Evolutionary conservation across 116 monocot genomes (phyloP), one percentile per base, ranked within the genome.

Genomic region (Dioscorea cayenensis): DNA sequence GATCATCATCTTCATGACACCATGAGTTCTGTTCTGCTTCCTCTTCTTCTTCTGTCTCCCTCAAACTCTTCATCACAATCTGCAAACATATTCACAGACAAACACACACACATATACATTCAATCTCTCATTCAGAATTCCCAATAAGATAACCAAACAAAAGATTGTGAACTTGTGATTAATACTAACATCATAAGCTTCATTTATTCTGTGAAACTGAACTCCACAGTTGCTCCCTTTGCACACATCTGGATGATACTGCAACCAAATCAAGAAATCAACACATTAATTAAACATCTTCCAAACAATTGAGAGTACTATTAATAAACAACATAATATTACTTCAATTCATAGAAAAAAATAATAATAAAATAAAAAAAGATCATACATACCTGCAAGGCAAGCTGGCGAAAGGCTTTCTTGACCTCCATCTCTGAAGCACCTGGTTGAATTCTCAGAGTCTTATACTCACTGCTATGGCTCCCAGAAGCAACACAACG

Each of bases 211-310:
- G 76, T 87, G 85, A 71, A 95, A 95, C 51, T 92, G 87, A 64
- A 87, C 81, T 7, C 77, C 80, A 65, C 89, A 86, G 35, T 92
- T 82, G 80, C 73, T 90, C 66, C 88, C 90, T 66, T 94, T 94
- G 71, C 90, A 90, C 17, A 94, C 90, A 73, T 94, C 94, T 5
- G 88, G 94, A 76, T 94, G 94, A 78, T 88, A 90, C 94, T 94
- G 90, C 78, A 91, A 73, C 43, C 43, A 43, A 43, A 5, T 6
- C 43, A 43, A 43, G 43, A 43, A 43, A 43, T 6, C 43, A 43
- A 43, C 43, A 43, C 43, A 43, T 43, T 43, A 6, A 38, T 6
- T 38, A 10, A 43, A 43, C 43, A 43, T 32, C 32, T 32, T 4
- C 3, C 4, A 32, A 32, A 32, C 32, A 32, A 32, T 32, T 32